These are phyloP conservation scores for Fusarium incarnatum DNA, from an alignment of 2,329 filamentous ascomycete species.

Conservation along the genomic window DNA sequence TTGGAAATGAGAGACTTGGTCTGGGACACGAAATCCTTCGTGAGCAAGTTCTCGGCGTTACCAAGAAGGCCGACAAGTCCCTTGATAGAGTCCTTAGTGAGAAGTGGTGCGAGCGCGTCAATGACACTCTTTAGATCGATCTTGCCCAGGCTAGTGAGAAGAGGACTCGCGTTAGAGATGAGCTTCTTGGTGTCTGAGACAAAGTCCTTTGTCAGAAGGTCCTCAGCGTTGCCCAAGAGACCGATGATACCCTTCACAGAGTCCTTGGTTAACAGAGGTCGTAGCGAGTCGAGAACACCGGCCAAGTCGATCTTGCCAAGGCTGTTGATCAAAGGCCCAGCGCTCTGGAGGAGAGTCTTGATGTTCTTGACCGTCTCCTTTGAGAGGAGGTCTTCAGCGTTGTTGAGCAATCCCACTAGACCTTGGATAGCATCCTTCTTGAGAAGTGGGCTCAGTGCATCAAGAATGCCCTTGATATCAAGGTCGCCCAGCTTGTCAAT, in stretches of 20 bases:
- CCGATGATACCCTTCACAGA: slow-evolving; percentile 50
- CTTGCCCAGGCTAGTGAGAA: slow-evolving; percentile 45
- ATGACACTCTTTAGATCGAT: slow-evolving; percentile 52
- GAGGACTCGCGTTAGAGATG: slow-evolving; percentile 41
- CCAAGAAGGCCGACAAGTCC: slow-evolving; percentile 49
- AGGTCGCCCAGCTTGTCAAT: not conserved
- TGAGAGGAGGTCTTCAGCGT: not conserved
- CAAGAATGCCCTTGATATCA: not conserved
- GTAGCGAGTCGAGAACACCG: slow-evolving; percentile 41
- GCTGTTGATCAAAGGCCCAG: slow-evolving; percentile 49
- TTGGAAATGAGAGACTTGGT: slow-evolving; percentile 44
- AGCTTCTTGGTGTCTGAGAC: slow-evolving; percentile 46
- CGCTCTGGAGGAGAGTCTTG: slow-evolving; percentile 42
- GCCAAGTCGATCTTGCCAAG: slow-evolving; percentile 51
- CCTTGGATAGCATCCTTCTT: slow-evolving; percentile 25
- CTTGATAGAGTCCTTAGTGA: slow-evolving; percentile 49
- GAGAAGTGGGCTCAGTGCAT: slow-evolving; percentile 1
- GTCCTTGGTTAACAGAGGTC: slow-evolving; percentile 49
- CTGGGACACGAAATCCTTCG: slow-evolving; percentile 36
- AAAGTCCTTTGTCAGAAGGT: slow-evolving; percentile 45
- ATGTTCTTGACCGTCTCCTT: slow-evolving; percentile 34
- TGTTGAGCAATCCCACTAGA: not conserved
- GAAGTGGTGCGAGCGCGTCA: slow-evolving; percentile 41
- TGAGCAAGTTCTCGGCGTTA: slow-evolving; percentile 48
- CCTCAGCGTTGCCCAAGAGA: slow-evolving; percentile 50